Conservation (phyloP, 805 yeast genomes). For the Candida dendrica region DNA sequence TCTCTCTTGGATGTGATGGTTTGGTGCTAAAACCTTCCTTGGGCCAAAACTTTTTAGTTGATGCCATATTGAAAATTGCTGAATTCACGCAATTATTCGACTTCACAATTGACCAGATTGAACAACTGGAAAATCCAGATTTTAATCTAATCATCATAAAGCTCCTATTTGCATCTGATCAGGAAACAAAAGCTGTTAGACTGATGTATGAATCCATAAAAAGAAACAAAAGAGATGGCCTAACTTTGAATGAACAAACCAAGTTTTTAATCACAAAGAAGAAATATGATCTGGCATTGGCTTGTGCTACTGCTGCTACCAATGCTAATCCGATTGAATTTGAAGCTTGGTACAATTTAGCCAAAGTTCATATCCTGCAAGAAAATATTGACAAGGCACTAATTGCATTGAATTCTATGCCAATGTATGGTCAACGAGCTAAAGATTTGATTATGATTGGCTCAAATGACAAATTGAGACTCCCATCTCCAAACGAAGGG, state of each 20-base stretch:
- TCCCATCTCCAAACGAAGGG: conserved; percentile 51
- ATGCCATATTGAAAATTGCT: conserved; percentile 50
- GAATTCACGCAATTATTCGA: conserved; percentile 31
- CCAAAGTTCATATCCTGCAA: conserved; percentile 49
- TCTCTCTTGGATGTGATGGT: conserved; percentile 55
- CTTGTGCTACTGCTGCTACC: conserved; percentile 53
- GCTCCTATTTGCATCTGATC: conserved; percentile 24
- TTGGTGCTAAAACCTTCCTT: conserved; percentile 61
- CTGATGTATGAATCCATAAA: conserved; percentile 21
- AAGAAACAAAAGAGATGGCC: conserved; percentile 12
- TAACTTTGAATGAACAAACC: conserved; percentile 39
- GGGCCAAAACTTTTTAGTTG: conserved; percentile 61
- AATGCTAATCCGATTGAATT: conserved; percentile 71
- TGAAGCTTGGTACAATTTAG: conserved; percentile 60
- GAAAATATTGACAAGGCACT: conserved; percentile 56
- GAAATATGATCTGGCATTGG: conserved; percentile 47
- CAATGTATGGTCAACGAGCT: conserved; percentile 43
- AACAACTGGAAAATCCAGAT: conserved; percentile 6
- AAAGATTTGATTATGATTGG: conserved; percentile 39
- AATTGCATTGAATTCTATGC: conserved; percentile 64
- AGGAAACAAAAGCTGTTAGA: conserved; percentile 28
- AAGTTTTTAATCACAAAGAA: conserved; percentile 50
- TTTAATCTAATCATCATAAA: conserved; percentile 23
- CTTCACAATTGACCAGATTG: conserved; percentile 32
- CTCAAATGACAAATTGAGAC: conserved; percentile 32